phyloP scores from a whole-genome alignment of 306 rosid species.

The Vigna hirtella region DNA sequence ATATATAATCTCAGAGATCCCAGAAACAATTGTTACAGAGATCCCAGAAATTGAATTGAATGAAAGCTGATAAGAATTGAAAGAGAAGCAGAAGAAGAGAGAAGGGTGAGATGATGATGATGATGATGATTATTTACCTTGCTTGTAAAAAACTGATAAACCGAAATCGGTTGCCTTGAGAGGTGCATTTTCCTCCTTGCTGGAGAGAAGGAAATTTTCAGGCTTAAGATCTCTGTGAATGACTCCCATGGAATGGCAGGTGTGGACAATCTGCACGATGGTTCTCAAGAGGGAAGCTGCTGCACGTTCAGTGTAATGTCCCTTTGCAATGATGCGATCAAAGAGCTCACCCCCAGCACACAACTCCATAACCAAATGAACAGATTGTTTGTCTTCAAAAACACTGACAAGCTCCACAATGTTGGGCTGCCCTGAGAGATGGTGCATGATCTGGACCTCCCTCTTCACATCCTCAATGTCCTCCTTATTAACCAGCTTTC shows the following conservation, averaged over 20 bases:
- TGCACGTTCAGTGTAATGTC: conserved; percentile 94
- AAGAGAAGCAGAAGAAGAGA: background rate
- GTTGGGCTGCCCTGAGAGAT: conserved; percentile 79
- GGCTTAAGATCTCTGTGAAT: conserved; percentile 98
- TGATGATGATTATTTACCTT: conserved; percentile 57
- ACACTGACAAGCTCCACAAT: conserved; percentile 94
- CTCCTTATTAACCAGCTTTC: conserved; percentile 81
- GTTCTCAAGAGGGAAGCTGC: conserved; percentile 86
- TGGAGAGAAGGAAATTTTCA: conserved; percentile 91
- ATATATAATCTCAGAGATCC: too few relatives aligned
- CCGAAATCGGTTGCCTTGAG: conserved; percentile 99
- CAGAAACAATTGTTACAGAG: too few relatives aligned
- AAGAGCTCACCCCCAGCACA: conserved; percentile 97
- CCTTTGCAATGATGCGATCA: conserved; percentile 90
- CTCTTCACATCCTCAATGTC: conserved; percentile 90
- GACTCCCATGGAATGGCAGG: conserved; percentile 96
- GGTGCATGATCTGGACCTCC: conserved; percentile 98
- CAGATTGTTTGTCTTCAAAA: conserved; percentile 87
- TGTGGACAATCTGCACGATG: conserved; percentile 89
- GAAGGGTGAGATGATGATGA: background rate
- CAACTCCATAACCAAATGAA: conserved; percentile 92
- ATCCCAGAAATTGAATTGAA: background rate
- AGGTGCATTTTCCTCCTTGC: conserved; percentile 81
- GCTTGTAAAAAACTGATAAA: conserved; percentile 88
- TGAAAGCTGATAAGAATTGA: background rate